Conservation (phyloP, 2,329 filamentous ascomycete genomes). For the Botrytis elliptica region DNA sequence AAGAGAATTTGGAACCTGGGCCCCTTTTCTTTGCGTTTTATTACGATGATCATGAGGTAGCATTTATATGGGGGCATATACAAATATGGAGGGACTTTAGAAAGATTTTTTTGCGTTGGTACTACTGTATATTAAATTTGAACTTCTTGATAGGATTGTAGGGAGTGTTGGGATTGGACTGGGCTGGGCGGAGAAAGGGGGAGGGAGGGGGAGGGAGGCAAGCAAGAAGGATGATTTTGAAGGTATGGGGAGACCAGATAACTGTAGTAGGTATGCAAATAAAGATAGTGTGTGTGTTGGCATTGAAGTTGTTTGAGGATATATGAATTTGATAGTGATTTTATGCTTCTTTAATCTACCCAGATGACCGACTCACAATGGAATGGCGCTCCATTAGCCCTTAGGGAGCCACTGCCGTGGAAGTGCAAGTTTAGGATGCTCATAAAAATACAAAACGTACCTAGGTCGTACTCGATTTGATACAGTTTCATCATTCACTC, state of each 20-base stretch:
- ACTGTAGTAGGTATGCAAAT: neutral
- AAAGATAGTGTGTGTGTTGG: neutral
- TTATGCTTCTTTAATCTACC: neutral
- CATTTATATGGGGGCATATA: conserved; percentile 19
- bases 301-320: neutral
- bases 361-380: neutral
- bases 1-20: conserved; percentile 15
- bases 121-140: conserved; percentile 18
- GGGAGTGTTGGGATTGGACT: neutral
- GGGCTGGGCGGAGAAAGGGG: neutral
- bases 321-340: neutral
- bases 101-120: conserved; percentile 16
- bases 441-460: neutral
- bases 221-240: neutral
- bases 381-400: neutral
- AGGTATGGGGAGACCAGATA: neutral
- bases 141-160: conserved; percentile 11
- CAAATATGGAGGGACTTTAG: conserved; percentile 18
- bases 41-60: conserved; percentile 21
- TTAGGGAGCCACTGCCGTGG: neutral
- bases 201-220: neutral
- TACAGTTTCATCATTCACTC: neutral
- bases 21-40: conserved; percentile 18
- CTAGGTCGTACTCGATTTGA: neutral
- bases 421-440: neutral